phyloP scores from a whole-genome alignment of 371 early-diverging fungal species.

The Enterocytospora artemiae region DNA sequence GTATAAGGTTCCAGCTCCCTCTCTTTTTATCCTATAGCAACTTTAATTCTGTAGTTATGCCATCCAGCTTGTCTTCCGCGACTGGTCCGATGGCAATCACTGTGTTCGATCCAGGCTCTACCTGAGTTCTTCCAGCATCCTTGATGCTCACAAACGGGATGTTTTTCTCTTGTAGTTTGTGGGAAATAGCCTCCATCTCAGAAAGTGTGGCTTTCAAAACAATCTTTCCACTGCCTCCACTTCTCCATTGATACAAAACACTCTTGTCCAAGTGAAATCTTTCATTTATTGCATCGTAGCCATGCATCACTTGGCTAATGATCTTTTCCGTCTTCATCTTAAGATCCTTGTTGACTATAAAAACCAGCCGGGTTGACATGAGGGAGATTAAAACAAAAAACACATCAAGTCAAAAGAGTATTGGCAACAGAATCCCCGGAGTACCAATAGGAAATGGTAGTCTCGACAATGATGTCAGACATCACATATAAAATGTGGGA shows the following conservation, averaged over 20 bases:
- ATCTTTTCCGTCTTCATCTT: conserved; percentile 57
- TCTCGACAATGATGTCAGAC: too few species aligned
- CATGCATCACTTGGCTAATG: conserved; percentile 55
- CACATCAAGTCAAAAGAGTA: neutral
- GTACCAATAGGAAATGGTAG: neutral
- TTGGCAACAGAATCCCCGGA: neutral
- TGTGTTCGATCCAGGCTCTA: conserved; percentile 79
- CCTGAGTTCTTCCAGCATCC: conserved; percentile 93
- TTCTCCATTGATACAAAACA: conserved; percentile 30
- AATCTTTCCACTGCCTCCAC: conserved; percentile 45
- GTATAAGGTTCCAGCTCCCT: neutral
- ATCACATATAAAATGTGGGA: conserved; percentile 1
- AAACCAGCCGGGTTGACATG: neutral
- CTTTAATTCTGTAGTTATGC: neutral
- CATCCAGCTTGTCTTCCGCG: neutral
- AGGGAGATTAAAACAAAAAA: neutral
- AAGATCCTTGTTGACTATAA: conserved; percentile 51
- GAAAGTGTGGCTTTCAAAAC: conserved; percentile 35
- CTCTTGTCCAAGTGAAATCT: neutral
- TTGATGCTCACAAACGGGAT: conserved; percentile 31
- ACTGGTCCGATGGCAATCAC: conserved; percentile 85
- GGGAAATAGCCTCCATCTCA: conserved; percentile 33
- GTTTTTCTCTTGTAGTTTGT: neutral
- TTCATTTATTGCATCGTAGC: conserved; percentile 29
- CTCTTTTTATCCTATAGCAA: neutral